phyloP scores from a whole-genome alignment of 805 yeast species.

The Lachancea thermotolerans region DNA sequence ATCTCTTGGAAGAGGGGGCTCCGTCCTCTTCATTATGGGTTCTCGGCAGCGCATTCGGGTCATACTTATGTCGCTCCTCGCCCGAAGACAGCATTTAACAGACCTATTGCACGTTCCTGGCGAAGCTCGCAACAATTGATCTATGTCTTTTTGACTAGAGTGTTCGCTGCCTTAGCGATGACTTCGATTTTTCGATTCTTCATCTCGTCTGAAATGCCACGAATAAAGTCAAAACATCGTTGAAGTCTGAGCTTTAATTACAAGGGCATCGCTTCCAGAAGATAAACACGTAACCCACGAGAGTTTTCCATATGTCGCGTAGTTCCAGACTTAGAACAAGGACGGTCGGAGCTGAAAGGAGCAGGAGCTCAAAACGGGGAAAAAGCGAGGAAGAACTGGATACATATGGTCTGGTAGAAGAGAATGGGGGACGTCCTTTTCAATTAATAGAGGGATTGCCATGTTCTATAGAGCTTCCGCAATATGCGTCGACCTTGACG shows the following conservation, averaged over 20 bases:
- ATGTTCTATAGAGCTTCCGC: slow-evolving; percentile 53
- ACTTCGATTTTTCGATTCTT: too few species aligned
- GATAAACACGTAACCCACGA: not conserved
- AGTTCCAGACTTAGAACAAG: slow-evolving; percentile 5
- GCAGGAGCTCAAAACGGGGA: slow-evolving; percentile 17
- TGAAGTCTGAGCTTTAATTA: too few species aligned
- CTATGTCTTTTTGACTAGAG: too few species aligned
- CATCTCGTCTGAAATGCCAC: too few species aligned
- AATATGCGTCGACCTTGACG: slow-evolving; percentile 45
- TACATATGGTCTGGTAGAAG: slow-evolving; percentile 14
- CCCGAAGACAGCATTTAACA: not conserved
- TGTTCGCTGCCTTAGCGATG: too few species aligned
- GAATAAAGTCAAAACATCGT: too few species aligned
- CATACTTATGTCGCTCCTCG: too few species aligned
- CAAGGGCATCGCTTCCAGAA: too few species aligned
- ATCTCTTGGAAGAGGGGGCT: slow-evolving; percentile 9
- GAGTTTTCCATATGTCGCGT: slow-evolving; percentile 2
- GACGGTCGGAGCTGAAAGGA: slow-evolving; percentile 2
- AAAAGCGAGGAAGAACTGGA: slow-evolving; percentile 25
- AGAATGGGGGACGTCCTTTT: slow-evolving; percentile 42
- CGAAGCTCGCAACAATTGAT: too few species aligned
- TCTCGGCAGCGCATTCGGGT: not conserved
- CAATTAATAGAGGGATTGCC: slow-evolving; percentile 62
- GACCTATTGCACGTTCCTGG: not conserved
- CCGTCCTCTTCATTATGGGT: not conserved